Conservation (phyloP, 139 green algal genomes). For the Astrephomene gubernaculifera region DNA sequence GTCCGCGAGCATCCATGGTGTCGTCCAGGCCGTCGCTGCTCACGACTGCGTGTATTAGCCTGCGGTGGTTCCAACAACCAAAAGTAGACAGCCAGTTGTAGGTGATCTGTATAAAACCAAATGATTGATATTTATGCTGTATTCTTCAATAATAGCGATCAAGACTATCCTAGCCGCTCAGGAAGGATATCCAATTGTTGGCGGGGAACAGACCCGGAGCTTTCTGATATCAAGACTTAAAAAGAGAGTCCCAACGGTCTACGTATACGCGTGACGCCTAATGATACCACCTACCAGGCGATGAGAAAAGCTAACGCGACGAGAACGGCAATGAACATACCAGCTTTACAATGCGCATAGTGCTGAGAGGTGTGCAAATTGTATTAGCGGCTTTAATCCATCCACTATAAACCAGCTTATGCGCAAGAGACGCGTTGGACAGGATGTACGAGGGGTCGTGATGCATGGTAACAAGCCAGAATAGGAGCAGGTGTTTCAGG, state of each 20-base stretch:
- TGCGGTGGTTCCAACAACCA: neutral
- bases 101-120: neutral
- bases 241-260: neutral
- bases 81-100: neutral
- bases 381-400: neutral
- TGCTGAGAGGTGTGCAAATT: neutral
- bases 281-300: neutral
- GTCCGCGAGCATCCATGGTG: neutral
- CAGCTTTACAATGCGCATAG: neutral
- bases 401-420: neutral
- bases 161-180: neutral
- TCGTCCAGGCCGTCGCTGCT: neutral
- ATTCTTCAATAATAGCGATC: neutral
- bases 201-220: too few relatives aligned
- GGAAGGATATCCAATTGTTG: neutral
- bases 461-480: neutral
- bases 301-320: neutral
- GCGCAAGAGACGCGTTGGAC: neutral
- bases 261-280: neutral
- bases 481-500: neutral
- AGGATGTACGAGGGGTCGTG: neutral
- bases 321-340: conserved; percentile 13
- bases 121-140: neutral
- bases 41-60: neutral
- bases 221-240: too few relatives aligned